Evolutionary conservation across 2,329 filamentous ascomycete species (phyloP).

Genomic region (Talaromyces rugulosus): DNA sequence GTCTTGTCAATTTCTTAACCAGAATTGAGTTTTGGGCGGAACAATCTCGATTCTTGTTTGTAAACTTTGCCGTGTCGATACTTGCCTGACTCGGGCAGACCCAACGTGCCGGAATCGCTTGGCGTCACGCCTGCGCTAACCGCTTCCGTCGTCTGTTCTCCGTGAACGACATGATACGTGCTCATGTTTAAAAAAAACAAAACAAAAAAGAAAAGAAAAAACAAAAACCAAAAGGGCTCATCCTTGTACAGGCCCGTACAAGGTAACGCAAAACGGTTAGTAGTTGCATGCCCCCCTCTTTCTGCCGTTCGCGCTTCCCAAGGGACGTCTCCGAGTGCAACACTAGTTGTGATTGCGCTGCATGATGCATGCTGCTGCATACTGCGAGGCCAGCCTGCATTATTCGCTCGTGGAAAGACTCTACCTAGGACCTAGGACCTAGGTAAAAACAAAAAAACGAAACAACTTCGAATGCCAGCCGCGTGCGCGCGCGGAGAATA

Average conservation of each 20-base stretch:
- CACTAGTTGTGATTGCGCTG: not conserved
- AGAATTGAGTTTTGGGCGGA: not conserved
- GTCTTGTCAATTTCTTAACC: not conserved
- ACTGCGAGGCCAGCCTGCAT: too few species aligned
- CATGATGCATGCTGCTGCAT: not conserved
- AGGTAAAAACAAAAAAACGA: not conserved
- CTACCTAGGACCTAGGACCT: not conserved
- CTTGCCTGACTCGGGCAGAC: not conserved
- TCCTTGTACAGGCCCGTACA: not conserved
- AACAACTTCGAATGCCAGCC: not conserved
- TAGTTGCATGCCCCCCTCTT: not conserved
- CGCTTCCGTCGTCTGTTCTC: not conserved
- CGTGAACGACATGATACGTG: too few species aligned
- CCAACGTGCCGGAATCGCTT: not conserved
- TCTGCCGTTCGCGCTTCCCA: not conserved
- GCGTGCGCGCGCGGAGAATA: too few species aligned
- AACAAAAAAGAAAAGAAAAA: not conserved
- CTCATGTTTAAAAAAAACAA: not conserved
- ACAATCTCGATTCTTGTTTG: too few species aligned
- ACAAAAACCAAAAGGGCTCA: not conserved
- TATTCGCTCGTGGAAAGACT: too few species aligned
- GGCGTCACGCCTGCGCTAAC: not conserved
- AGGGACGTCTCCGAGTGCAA: not conserved
- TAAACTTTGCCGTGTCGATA: not conserved
- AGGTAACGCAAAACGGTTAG: not conserved